Evolutionary conservation across 1,284 basidiomycete species (phyloP), one percentile per base, ranked within the genome.

Genomic region (Ceratobasidium sp.): DNA sequence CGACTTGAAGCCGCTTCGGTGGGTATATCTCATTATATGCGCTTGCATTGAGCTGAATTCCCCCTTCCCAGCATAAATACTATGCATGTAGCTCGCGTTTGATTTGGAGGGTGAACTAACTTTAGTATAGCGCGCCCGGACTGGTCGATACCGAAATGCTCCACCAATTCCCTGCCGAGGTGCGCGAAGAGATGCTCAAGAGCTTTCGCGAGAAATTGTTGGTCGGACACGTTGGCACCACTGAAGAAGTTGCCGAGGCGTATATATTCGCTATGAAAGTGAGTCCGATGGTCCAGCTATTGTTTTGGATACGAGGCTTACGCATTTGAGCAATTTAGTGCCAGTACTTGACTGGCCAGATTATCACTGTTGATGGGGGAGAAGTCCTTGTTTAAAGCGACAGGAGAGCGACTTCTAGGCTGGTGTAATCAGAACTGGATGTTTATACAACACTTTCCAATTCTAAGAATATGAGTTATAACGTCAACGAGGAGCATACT

Each of bases 251-350:
- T 10, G 67, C 67, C n/a, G 67, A 70, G 50, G 67, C 67, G 20
- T 70, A 70, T 38, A 55, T 70, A 14, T 70, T 70, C 30, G 67
- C 67, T 14, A 70, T 70, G 67, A 70, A 70, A 30, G 67, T 70
- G n/a, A 16, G 48, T 27, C 7, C 35, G 14, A 41, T 23, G 20
- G 33, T 20, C 20, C 46, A 65, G 52, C 18, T 41, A 41, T n/a
- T 12, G 12, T 16, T 7, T n/a, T 20, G 23, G 18, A 30, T 41
- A 41, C 7, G 20, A n/a, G 20, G 4, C 60, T 62, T 1, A 46
- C n/a, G 64, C 46, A 16, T 16, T 27, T 54, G 27, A 14, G 30
- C 1, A 23, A 30, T 57, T 14, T 52, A 70, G 67, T 70, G 54
- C 20, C 50, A 55, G 38, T 70, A 70, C 33, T 23, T 70, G 18